Percentiles rank a stretch among this genome's conserved stretches.
These are phyloP conservation scores for Phylloporus arenicola DNA, from an alignment of 768 basidiomycete genomes.

Conservation along the genomic window DNA sequence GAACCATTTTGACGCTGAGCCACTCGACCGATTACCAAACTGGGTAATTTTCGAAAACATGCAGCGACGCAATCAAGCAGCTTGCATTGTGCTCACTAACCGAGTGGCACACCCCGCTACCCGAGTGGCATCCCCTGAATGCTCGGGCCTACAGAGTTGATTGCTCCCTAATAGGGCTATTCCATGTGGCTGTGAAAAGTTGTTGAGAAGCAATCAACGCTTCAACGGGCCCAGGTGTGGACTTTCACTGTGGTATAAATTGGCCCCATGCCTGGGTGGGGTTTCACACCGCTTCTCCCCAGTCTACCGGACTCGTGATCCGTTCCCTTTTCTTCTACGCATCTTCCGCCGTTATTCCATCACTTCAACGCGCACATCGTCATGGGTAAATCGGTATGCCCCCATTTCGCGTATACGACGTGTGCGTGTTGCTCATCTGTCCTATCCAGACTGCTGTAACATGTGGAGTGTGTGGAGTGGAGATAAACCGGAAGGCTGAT, in stretches of 20 bases:
- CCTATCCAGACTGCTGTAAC: conserved; percentile 1
- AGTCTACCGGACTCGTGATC: background rate
- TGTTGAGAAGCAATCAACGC: conserved; percentile 24
- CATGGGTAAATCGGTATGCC: background rate
- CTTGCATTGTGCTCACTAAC: conserved; percentile 10
- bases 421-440: background rate
- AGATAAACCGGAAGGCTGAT: conserved; percentile 22
- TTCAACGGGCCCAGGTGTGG: conserved; percentile 11
- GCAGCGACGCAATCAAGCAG: conserved; percentile 21
- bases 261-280: conserved; percentile 1
- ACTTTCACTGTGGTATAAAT: conserved; percentile 16
- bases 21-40: background rate
- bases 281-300: background rate
- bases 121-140: conserved; percentile 10
- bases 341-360: background rate
- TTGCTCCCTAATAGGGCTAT: conserved; percentile 19
- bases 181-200: conserved; percentile 12
- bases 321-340: background rate
- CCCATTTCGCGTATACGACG: background rate
- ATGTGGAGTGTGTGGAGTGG: conserved; percentile 14
- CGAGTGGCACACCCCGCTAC: conserved; percentile 16
- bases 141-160: conserved; percentile 14
- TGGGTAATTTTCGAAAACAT: conserved; percentile 10
- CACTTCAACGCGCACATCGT: background rate
- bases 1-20: background rate